Evolutionary conservation across 2,329 filamentous ascomycete genomes (phyloP), one percentile per base, ranked within the genome.

Genomic region (Madurella mycetomatis): DNA sequence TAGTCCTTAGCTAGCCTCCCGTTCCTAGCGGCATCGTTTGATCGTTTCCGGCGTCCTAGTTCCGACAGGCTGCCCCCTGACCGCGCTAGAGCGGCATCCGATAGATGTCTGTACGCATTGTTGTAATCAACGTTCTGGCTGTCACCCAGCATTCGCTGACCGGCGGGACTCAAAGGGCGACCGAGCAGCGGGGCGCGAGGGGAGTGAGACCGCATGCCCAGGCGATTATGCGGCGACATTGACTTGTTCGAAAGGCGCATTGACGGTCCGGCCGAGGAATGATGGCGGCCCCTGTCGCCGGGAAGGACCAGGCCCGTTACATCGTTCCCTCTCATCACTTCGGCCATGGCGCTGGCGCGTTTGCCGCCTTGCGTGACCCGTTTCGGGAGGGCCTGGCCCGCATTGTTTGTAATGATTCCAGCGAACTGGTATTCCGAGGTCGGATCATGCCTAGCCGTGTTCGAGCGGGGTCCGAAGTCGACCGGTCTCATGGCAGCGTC

Each of bases 1-100:
- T 87, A 83, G 64, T 87, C 84, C 67, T 90, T 90, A 47, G 84
- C 76, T 58, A 92, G 70, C 47, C 88, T 81, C 46, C 79, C 80
- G 40, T 66, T 66, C 2, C 71, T 70, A 8, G 73, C 71, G 11
- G 67, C 66, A 45, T 76, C 71, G 15, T 74, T 73, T 5, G 66
- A 62, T n/a, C 72, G 75, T 64, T 85, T 86, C 48, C 81, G 78
- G 58, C 79, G 75, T 16, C 84, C 79, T 18, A 89, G 73, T 48
- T 77, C 74, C 7, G 85, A 78, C 32, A 92, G 71, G 48, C 76
- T 81, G 30, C 87, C 85, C 16, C 82, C 78, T 5, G 85, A 84
- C 31, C 78, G 78, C 3, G 82, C 76, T 42, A 92, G 71, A 48
- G 85, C 84, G 11, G 86, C 86, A 65, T 92, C 86, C 1, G 87